Evolutionary conservation across 148 eudicot genomes (phyloP).

Genomic region (Limonium bicolor): DNA sequence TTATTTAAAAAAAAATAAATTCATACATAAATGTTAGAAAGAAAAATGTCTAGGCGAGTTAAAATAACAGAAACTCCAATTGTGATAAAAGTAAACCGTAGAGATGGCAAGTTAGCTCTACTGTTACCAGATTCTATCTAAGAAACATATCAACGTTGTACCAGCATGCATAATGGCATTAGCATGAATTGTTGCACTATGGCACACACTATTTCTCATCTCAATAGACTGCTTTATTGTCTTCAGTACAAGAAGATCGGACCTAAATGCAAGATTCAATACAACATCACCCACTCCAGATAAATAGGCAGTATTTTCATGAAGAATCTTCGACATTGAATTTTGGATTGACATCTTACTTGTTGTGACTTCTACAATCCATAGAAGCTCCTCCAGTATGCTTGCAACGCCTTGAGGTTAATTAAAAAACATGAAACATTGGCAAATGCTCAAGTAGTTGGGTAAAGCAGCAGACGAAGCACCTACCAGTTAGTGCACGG

Average conservation of each 20-base stretch:
- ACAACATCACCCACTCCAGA: too few relatives aligned
- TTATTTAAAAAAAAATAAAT: too few relatives aligned
- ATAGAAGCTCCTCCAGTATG: conserved; percentile 67
- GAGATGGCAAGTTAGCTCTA: too few relatives aligned
- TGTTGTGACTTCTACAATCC: conserved; percentile 73
- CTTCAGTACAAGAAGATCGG: conserved; percentile 89
- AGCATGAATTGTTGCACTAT: conserved; percentile 96
- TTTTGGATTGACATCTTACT: conserved; percentile 52
- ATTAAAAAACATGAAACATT: conserved; percentile 82
- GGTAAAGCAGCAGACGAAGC: conserved; percentile 76
- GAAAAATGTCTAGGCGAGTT: too few relatives aligned
- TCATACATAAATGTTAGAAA: too few relatives aligned
- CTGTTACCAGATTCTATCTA: conserved; percentile 89
- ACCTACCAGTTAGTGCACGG: too few relatives aligned
- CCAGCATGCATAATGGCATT: conserved; percentile 99
- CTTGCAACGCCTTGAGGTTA: conserved; percentile 60
- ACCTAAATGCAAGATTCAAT: conserved; percentile 31
- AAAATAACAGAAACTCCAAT: too few relatives aligned
- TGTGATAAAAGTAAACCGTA: too few relatives aligned
- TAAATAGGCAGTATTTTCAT: too few relatives aligned
- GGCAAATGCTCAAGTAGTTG: conserved; percentile 83
- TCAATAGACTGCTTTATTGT: conserved; percentile 91
- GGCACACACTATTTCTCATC: conserved; percentile 95
- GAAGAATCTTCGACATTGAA: too few relatives aligned
- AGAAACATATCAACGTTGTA: conserved; percentile 93